phyloP scores from a whole-genome alignment of 2,329 filamentous ascomycete genomes.

The Anthostomella pinea region DNA sequence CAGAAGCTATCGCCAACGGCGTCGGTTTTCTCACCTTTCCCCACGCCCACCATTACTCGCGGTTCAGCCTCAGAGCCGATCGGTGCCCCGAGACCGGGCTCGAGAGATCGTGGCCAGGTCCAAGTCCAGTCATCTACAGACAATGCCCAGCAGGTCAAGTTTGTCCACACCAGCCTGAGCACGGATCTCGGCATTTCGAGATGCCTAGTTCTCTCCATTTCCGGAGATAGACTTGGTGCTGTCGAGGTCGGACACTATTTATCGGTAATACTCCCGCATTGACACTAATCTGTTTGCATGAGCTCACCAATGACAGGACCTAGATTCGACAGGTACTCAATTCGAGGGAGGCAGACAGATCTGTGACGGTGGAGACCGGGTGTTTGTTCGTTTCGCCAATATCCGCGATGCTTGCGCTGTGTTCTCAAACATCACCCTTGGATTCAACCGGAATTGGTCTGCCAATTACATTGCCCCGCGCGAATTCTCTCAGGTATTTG shows the following conservation, averaged over 20 bases:
- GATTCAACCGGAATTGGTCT: slow-evolving; percentile 43
- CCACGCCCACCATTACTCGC: slow-evolving; percentile 16
- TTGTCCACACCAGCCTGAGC: slow-evolving; percentile 40
- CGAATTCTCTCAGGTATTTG: slow-evolving; percentile 41
- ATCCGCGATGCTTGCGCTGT: slow-evolving; percentile 56
- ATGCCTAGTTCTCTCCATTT: slow-evolving; percentile 41
- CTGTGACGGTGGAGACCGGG: slow-evolving; percentile 36
- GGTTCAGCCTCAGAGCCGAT: slow-evolving; percentile 15
- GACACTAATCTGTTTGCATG: not conserved
- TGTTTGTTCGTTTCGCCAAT: slow-evolving; percentile 58
- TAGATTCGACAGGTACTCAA: slow-evolving; percentile 34
- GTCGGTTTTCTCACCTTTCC: slow-evolving; percentile 56
- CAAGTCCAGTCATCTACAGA: slow-evolving; percentile 8
- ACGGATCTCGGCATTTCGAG: slow-evolving; percentile 45
- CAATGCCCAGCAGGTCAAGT: slow-evolving; percentile 18
- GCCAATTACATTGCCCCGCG: slow-evolving; percentile 43
- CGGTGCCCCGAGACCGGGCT: slow-evolving; percentile 15
- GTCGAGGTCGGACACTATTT: slow-evolving; percentile 44
- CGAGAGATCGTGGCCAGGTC: slow-evolving; percentile 8
- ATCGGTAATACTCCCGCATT: slow-evolving; percentile 35
- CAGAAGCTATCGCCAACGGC: slow-evolving; percentile 63
- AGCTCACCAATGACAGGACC: slow-evolving; percentile 35
- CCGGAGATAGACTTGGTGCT: slow-evolving; percentile 27
- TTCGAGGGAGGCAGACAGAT: slow-evolving; percentile 39
- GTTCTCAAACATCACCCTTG: slow-evolving; percentile 43